Percentiles rank a stretch among this genome's conserved stretches.
Evolutionary conservation across 1,139 yeast genomes (phyloP).

Genomic region (Debaryomyces subglobosus): DNA sequence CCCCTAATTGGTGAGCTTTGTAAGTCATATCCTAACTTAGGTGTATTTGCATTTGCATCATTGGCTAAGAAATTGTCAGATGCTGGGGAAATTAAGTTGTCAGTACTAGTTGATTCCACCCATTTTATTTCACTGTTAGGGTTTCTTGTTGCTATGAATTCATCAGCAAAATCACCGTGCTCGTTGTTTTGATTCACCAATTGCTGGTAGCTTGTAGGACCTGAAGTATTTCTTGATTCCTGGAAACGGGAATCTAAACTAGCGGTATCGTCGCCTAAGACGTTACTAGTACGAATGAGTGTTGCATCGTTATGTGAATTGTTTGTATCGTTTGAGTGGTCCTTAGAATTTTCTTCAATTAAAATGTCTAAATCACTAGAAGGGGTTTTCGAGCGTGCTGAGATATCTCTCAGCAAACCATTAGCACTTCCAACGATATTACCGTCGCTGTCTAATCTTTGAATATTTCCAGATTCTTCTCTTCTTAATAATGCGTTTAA

Average conservation of each 20-base stretch:
- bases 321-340: conserved; percentile 18
- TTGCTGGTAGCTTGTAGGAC: conserved; percentile 22
- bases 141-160: conserved; percentile 32
- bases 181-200: neutral
- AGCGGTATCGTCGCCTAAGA: conserved; percentile 18
- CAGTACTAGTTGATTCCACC: conserved; percentile 19
- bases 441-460: conserved; percentile 58
- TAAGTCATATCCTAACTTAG: conserved; percentile 8
- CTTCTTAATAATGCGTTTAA: conserved; percentile 32
- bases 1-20: conserved; percentile 14
- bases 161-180: conserved; percentile 20
- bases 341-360: conserved; percentile 35
- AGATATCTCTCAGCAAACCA: conserved; percentile 1
- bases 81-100: conserved; percentile 17
- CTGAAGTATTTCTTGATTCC: conserved; percentile 17
- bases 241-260: conserved; percentile 31
- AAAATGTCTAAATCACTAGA: conserved; percentile 35
- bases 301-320: conserved; percentile 1
- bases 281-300: neutral
- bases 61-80: conserved; percentile 18
- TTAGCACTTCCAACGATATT: conserved; percentile 40
- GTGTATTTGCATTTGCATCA: conserved; percentile 14
- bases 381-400: conserved; percentile 26
- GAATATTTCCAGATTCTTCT: conserved; percentile 49
- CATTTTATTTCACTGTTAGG: conserved; percentile 33